A percentile compares a stretch with the other conserved stretches of the same genome.
Conservation (phyloP, 2,329 filamentous ascomycete genomes). For the Penicillium oxalicum region DNA sequence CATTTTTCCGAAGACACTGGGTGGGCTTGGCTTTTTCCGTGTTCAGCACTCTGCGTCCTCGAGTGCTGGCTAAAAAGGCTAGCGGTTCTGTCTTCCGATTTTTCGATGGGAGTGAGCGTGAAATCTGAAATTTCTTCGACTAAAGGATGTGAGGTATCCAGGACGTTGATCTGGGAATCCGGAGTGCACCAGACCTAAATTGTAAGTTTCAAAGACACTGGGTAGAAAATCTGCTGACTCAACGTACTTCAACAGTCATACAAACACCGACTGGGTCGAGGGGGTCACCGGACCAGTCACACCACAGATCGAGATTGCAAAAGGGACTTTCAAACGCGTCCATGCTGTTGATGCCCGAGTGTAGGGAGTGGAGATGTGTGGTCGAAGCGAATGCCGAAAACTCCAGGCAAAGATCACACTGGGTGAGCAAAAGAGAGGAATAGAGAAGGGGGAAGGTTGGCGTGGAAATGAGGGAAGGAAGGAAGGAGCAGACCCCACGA, state of each 20-base stretch:
- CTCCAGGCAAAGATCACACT: no score
- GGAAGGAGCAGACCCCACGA: background rate
- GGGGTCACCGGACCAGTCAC: conserved; percentile 27
- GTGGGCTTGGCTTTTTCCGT: background rate
- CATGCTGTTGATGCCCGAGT: conserved; percentile 4
- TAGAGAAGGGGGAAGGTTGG: background rate
- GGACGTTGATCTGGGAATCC: conserved; percentile 17
- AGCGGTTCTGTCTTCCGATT: background rate
- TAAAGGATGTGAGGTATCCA: conserved; percentile 13
- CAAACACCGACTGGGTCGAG: conserved; percentile 20
- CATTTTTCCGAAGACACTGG: no score
- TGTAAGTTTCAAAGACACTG: background rate
- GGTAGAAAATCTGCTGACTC: background rate
- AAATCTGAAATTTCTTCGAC: background rate
- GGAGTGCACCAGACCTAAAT: conserved; percentile 23
- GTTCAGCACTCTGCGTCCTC: no score
- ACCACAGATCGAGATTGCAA: conserved; percentile 26
- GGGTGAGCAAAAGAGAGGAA: background rate
- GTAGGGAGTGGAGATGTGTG: background rate
- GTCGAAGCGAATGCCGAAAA: background rate
- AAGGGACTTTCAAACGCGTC: conserved; percentile 13
- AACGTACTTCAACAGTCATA: conserved; percentile 28
- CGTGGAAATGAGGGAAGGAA: background rate
- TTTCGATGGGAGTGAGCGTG: background rate
- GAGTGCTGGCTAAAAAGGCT: background rate